Percentiles rank a stretch among this genome's conserved stretches.
Evolutionary conservation across 805 yeast genomes (phyloP).

Genomic region (Candida incommunis): DNA sequence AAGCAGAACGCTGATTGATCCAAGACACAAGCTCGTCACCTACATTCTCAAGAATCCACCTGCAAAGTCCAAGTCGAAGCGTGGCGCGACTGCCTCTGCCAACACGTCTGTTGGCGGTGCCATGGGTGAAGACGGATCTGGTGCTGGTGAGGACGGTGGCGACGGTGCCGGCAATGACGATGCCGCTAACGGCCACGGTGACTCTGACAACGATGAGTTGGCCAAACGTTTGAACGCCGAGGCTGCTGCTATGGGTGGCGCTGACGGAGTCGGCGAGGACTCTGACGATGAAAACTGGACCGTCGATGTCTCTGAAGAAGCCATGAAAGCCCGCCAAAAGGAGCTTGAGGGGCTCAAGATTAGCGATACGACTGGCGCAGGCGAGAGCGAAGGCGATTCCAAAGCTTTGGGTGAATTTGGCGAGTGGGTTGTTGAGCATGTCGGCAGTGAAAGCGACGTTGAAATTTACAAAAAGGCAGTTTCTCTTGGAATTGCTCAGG

Average conservation of each 20-base stretch:
- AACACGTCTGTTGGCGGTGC: constrained; percentile 82
- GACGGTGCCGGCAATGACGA: constrained; percentile 19
- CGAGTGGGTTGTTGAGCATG: constrained; percentile 67
- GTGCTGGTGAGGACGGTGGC: constrained; percentile 14
- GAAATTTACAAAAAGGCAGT: constrained; percentile 84
- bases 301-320: constrained; percentile 93
- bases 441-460: constrained; percentile 62
- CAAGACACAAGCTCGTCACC: constrained; percentile 74
- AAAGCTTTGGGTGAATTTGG: constrained; percentile 63
- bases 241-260: constrained; percentile 53
- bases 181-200: constrained; percentile 22
- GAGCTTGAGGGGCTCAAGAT: constrained; percentile 50
- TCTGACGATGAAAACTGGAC: constrained; percentile 94
- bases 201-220: constrained; percentile 57
- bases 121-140: constrained; percentile 28
- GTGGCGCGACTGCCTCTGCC: constrained; percentile 80
- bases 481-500: constrained; percentile 58
- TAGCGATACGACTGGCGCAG: constrained; percentile 22
- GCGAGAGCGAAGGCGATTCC: constrained; percentile 27
- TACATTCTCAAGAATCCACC: constrained; percentile 83
- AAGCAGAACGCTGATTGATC: constrained; percentile 67
- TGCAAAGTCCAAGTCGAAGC: constrained; percentile 28
- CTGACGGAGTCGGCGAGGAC: constrained; percentile 26
- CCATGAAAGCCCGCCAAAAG: constrained; percentile 80
- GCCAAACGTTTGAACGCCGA: constrained; percentile 73